Percentiles rank a stretch among this genome's conserved stretches.
These are phyloP conservation scores for Coemansia umbellata DNA, from an alignment of 192 early-diverging fungal species.

Conservation along the genomic window DNA sequence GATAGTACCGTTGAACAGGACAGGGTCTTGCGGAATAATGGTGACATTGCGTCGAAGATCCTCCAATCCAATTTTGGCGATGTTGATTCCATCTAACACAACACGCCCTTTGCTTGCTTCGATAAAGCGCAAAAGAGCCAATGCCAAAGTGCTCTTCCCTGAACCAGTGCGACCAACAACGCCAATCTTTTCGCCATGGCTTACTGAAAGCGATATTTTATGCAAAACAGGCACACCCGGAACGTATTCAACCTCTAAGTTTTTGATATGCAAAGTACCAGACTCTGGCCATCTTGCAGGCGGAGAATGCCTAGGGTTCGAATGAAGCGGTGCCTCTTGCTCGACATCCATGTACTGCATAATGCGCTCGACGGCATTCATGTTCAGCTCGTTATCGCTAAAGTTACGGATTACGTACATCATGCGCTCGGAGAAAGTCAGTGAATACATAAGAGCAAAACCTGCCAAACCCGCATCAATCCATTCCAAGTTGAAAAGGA, in stretches of 20 bases:
- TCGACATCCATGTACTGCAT: conserved; percentile 74
- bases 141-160: conserved; percentile 70
- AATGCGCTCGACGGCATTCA: conserved; percentile 85
- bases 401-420: conserved; percentile 77
- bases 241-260: conserved; percentile 72
- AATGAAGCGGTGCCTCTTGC: conserved; percentile 69
- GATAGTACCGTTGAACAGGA: conserved; percentile 44
- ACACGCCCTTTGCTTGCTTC: conserved; percentile 65
- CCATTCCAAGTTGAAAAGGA: conserved; percentile 49
- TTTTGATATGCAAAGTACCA: conserved; percentile 65
- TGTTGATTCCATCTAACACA: conserved; percentile 71
- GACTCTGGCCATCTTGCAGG: conserved; percentile 57
- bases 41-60: conserved; percentile 69
- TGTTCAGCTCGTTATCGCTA: conserved; percentile 73
- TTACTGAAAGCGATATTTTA: conserved; percentile 49
- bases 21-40: conserved; percentile 77
- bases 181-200: conserved; percentile 47
- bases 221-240: conserved; percentile 70
- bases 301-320: conserved; percentile 49
- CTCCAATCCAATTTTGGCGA: conserved; percentile 62
- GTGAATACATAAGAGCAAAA: conserved; percentile 73
- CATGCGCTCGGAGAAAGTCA: conserved; percentile 74
- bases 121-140: conserved; percentile 73
- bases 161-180: conserved; percentile 55
- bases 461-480: conserved; percentile 86